A percentile compares a stretch with the other conserved stretches of the same genome.
phyloP scores from a whole-genome alignment of 2,329 filamentous ascomycete species.

The Aspergillus pseudotamarii region DNA sequence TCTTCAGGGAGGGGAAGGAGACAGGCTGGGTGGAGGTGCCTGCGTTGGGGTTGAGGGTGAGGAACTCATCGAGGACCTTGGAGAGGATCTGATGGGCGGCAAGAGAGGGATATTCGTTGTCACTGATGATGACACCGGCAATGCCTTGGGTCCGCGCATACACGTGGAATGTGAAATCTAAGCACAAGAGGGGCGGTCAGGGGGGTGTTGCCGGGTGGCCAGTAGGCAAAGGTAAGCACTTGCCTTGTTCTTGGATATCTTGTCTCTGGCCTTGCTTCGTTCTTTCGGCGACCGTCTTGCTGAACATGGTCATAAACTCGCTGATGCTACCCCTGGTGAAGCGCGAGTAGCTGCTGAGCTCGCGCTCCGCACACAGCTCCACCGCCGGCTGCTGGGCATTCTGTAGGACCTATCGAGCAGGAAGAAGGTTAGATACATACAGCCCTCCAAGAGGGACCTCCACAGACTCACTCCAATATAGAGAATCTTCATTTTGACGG shows the following conservation, averaged over 20 bases:
- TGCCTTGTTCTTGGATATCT: conserved; percentile 65
- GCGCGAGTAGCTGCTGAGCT: conserved; percentile 74
- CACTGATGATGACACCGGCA: conserved; percentile 75
- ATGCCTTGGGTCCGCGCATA: conserved; percentile 72
- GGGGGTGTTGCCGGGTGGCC: not conserved
- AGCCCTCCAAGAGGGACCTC: not conserved
- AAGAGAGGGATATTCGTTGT: conserved; percentile 73
- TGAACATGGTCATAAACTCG: conserved; percentile 82
- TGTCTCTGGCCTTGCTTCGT: conserved; percentile 80
- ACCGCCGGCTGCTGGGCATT: conserved; percentile 75
- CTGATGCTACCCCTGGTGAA: conserved; percentile 68
- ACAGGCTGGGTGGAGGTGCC: conserved; percentile 48
- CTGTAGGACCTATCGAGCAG: conserved; percentile 68
- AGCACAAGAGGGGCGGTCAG: conserved; percentile 9
- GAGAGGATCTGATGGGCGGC: conserved; percentile 85
- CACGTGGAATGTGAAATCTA: conserved; percentile 64
- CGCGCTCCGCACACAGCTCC: conserved; percentile 76
- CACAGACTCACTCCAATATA: conserved; percentile 75
- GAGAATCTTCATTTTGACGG: conserved; percentile 75
- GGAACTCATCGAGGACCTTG: conserved; percentile 87
- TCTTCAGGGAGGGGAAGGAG: conserved; percentile 73
- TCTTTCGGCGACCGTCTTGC: conserved; percentile 83
- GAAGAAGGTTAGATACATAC: not conserved
- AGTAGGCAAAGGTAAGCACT: conserved; percentile 17
- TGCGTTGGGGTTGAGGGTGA: conserved; percentile 68